Base-by-base conservation (phyloP, 2,329 filamentous ascomycete genomes). In the Aspergillus ibericus region DNA sequence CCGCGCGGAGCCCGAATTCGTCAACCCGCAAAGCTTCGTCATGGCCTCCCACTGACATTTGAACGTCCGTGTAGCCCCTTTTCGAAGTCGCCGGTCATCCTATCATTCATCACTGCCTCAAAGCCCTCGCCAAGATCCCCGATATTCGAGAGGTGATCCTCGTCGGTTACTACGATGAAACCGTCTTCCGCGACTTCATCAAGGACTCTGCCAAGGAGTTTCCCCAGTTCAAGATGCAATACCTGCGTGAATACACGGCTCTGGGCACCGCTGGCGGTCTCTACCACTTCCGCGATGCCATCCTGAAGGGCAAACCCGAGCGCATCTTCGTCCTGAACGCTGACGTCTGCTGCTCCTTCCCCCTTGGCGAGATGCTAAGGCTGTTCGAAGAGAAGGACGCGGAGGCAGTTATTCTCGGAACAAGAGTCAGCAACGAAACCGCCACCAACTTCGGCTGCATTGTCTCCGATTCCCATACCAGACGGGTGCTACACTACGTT, bases 201-300 rank as follows among this genome's bases (percentile, higher is more conserved):
- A 96, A 96, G 79, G 90, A 96, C 74, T 87, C 92, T 61, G 83
- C 87, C 61, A 86, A 86, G 75, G 89, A 91, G 74, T 96, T 96
- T 80, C 92, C 93, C 55, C 86, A 91, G 72, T 87, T 98, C 70
- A 87, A 88, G 69, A 92, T 98, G 80, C 92, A 93, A 77, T 99
- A 99, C 81, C 86, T 99, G 55, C 91, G 95, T 73, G 95, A 99
- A 82, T 99, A 99, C 81, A 89, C 96, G 78, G 93, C 95, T 59
- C 81, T 99, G 62, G 95, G 95, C 74, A 98, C 95, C 13, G 95
- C 95, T 29, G 95, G 95, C 68, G 95, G 95, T 62, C 86, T 99
- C 47, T 99, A 98, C 84, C 95, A 98, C 81, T 98, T 99, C 87
- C 92, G 95, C 74, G 95, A 99, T 85, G 92, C 92, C 66, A 98